phyloP scores from a whole-genome alignment of 1,139 yeast genomes.

The Suhomyces atakaporum region DNA sequence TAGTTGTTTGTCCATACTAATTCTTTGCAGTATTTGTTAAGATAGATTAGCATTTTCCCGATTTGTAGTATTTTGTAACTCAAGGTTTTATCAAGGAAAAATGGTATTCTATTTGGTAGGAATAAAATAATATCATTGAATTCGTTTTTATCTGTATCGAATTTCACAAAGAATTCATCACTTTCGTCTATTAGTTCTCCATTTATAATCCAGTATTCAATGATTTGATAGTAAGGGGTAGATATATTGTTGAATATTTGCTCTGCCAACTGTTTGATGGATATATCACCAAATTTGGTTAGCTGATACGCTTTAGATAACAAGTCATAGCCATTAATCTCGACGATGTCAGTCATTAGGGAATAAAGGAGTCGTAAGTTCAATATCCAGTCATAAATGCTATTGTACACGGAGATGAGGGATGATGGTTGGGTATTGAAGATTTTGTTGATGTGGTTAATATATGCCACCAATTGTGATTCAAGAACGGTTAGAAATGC shows the following conservation, averaged over 20 bases:
- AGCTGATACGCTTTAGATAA: slow-evolving; percentile 54
- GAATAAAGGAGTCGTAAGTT: slow-evolving; percentile 58
- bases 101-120: slow-evolving; percentile 53
- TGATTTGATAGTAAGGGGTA: slow-evolving; percentile 62
- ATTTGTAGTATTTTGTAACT: slow-evolving; percentile 66
- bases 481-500: slow-evolving; percentile 64
- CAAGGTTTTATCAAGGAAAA: slow-evolving; percentile 43
- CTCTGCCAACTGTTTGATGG: slow-evolving; percentile 45
- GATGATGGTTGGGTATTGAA: slow-evolving; percentile 37
- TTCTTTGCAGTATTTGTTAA: slow-evolving; percentile 64
- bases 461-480: slow-evolving; percentile 54
- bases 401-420: slow-evolving; percentile 43
- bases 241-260: slow-evolving; percentile 51
- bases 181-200: slow-evolving; percentile 63
- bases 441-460: slow-evolving; percentile 54
- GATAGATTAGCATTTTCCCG: slow-evolving; percentile 75
- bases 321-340: slow-evolving; percentile 54
- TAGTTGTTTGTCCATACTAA: slow-evolving; percentile 56
- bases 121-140: slow-evolving; percentile 40
- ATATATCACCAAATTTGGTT: slow-evolving; percentile 64
- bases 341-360: slow-evolving; percentile 37
- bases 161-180: slow-evolving; percentile 70
- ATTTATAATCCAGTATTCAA: slow-evolving; percentile 66
- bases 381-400: slow-evolving; percentile 52
- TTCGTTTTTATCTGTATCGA: slow-evolving; percentile 30